Evolutionary conservation across 345 rosid genomes (phyloP), one percentile per base, ranked within the genome.

Genomic region (Moringa oleifera): DNA sequence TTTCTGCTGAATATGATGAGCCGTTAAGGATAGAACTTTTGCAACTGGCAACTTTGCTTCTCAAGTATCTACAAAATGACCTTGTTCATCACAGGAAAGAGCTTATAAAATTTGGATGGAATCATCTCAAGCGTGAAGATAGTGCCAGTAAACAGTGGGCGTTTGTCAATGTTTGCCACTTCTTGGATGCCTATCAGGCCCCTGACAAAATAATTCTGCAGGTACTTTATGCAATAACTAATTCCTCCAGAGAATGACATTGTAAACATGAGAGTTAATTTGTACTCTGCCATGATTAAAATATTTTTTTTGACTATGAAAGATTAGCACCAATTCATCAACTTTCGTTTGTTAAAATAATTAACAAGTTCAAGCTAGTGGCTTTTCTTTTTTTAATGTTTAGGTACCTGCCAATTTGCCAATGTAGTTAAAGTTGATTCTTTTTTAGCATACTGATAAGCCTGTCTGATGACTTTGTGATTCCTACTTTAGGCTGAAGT

Each of bases 131-230:
- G 75, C 91, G 99, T 53, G 99, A 94, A 78, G 99, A 94, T 65
- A 94, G 99, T 83, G 99, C 97, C 69, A 94, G 99, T 79, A 94
- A 94, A 81, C 99, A 94, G 75, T 94, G 99, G 99, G 99, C 99
- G 53, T 94, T 94, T 84, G 99, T 94, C 65, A 94, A 94, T 74
- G 99, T 94, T 71, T 90, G 99, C 63, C 99, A 94, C 77, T 94
- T 94, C 78, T 72, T 94, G 81, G 97, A 94, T 81, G 97, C 99
- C 51, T 94, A 90, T 77, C 97, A 94, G 80, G 99, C 97, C 70
- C 99, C 99, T 12, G 99, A 94, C 71, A 94, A 94, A 72, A 94
- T 94, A 46, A 90, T 94, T 64, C 95, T 94, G 69, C 99, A 94
- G 99, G 99, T 94, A 81, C 16, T 11, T 41, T 41, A 1, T 33